Evolutionary conservation across 1,284 basidiomycete genomes (phyloP).

Genomic region (Psilocybe mexicana): DNA sequence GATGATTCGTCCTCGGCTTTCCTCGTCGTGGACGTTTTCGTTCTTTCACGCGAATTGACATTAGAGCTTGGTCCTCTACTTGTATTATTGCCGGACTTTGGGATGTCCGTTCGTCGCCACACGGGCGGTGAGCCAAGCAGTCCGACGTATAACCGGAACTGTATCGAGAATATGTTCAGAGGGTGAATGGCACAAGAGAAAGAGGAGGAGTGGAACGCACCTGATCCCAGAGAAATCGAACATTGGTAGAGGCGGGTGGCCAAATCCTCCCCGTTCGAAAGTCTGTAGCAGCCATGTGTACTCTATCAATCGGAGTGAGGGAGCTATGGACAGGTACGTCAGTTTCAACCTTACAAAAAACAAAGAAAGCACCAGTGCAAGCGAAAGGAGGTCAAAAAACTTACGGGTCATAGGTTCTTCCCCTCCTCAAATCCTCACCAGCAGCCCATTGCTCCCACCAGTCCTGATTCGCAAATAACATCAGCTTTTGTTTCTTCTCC

Average conservation of each 20-base stretch:
- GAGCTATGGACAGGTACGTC: slow-evolving; percentile 10
- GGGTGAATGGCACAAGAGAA: not conserved
- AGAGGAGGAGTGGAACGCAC: slow-evolving; percentile 36
- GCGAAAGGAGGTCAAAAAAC: slow-evolving; percentile 20
- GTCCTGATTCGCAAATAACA: slow-evolving; percentile 27
- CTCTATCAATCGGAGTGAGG: slow-evolving; percentile 42
- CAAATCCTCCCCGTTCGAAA: slow-evolving; percentile 57
- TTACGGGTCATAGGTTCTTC: slow-evolving; percentile 38
- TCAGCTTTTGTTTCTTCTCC: slow-evolving; percentile 17
- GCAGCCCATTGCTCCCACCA: slow-evolving; percentile 74
- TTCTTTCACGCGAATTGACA: not conserved
- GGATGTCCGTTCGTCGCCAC: slow-evolving; percentile 27
- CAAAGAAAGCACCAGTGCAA: not conserved
- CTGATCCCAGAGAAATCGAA: slow-evolving; percentile 61
- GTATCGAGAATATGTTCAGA: not conserved
- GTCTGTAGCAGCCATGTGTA: slow-evolving; percentile 55
- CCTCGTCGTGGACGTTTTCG: not conserved
- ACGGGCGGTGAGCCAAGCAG: slow-evolving; percentile 34
- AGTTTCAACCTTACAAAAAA: not conserved
- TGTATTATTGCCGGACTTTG: slow-evolving; percentile 5
- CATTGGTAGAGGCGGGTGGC: slow-evolving; percentile 41
- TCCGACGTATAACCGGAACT: slow-evolving; percentile 62
- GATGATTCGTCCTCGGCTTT: not conserved
- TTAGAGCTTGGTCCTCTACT: not conserved
- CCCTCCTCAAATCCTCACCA: slow-evolving; percentile 40